phyloP scores from a whole-genome alignment of 257 asterid genomes.

The Solanum gracilifrons region DNA sequence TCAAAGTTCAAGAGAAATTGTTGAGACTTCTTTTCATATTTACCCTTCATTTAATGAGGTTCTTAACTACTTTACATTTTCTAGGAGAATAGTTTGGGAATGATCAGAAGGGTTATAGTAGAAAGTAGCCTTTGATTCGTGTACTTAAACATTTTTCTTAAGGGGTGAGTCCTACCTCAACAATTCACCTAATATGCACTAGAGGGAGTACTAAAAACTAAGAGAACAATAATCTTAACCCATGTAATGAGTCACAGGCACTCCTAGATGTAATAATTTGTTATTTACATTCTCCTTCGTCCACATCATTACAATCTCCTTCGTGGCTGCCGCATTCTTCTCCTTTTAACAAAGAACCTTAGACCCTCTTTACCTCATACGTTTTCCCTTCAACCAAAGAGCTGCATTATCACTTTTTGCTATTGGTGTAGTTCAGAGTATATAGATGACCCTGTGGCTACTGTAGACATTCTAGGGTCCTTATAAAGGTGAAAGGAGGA shows the following conservation, averaged over 20 bases:
- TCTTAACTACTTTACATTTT: not conserved
- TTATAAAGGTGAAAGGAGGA: too few relatives aligned
- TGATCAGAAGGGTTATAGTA: not conserved
- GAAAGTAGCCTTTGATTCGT: not conserved
- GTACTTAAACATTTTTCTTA: not conserved
- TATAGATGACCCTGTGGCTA: too few relatives aligned
- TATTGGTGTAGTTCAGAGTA: too few relatives aligned
- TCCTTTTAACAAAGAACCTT: not conserved
- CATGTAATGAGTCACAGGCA: not conserved
- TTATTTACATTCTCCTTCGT: not conserved
- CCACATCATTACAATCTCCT: not conserved
- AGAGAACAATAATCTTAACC: not conserved
- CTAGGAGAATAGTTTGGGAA: not conserved
- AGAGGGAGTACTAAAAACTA: not conserved
- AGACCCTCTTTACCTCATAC: not conserved
- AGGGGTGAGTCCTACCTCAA: not conserved
- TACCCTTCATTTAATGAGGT: not conserved
- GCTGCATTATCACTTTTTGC: too few relatives aligned
- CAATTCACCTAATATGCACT: not conserved
- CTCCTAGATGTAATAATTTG: not conserved
- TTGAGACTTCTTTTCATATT: not conserved
- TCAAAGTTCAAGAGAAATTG: not conserved
- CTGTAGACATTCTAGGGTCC: too few relatives aligned
- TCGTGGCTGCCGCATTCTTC: not conserved
- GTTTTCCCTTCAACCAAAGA: not conserved